Conservation (phyloP, 225 moss, liverwort and hornwort genomes). For the Sphagnum tenellum region DNA sequence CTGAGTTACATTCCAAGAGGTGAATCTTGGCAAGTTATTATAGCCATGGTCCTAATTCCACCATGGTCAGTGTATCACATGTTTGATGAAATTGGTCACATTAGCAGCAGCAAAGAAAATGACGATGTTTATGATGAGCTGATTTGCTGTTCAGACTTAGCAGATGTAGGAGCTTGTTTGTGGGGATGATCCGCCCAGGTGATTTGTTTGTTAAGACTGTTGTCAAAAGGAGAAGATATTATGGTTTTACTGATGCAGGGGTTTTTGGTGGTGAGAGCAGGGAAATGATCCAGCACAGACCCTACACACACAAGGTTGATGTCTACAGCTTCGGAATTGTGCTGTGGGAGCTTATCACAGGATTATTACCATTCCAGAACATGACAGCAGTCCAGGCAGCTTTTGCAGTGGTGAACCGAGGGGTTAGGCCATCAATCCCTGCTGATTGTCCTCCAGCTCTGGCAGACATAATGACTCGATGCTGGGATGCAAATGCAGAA, state of each 20-base stretch:
- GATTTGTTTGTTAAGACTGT: neutral
- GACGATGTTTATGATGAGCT: no score
- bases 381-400: constrained; percentile 99
- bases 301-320: constrained; percentile 95
- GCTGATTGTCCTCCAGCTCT: constrained; percentile 71
- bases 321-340: constrained; percentile 99
- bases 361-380: constrained; percentile 85
- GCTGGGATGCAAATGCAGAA: constrained; percentile 96
- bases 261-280: constrained; percentile 29
- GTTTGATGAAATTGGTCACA: no score
- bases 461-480: constrained; percentile 91
- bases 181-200: neutral
- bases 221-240: neutral
- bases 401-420: constrained; percentile 93
- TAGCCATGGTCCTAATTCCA: no score
- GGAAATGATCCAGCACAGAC: constrained; percentile 99
- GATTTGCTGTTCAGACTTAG: no score
- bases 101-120: no score
- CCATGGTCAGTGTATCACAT: no score
- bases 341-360: constrained; percentile 97
- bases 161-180: neutral
- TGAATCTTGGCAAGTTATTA: no score
- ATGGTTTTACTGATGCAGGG: neutral
- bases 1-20: no score
- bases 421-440: constrained; percentile 78